Evolutionary conservation across 805 yeast species (phyloP).

Genomic region (Cyberlindnera subsufficiens): DNA sequence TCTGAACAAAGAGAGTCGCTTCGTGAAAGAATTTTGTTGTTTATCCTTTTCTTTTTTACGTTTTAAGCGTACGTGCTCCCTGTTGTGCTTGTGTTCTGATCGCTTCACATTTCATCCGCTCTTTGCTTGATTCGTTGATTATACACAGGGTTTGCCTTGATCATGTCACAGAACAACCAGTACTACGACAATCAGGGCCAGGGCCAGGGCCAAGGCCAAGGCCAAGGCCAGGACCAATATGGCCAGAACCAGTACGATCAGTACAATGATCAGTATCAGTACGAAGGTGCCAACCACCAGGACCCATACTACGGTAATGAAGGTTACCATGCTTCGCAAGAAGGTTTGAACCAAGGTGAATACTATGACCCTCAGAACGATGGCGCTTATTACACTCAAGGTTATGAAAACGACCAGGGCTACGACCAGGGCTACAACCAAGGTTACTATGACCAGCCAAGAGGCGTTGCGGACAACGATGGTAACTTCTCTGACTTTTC

Average conservation of each 20-base stretch:
- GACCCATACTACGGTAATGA: conserved; percentile 33
- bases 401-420: conserved; percentile 33
- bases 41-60: no score
- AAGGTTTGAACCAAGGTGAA: conserved; percentile 23
- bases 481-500: conserved; percentile 66
- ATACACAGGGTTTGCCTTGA: background rate
- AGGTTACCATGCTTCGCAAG: conserved; percentile 28
- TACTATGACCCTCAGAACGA: conserved; percentile 26
- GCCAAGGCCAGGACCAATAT: conserved; percentile 12
- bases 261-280: conserved; percentile 30
- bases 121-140: no score
- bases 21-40: no score
- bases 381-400: conserved; percentile 38
- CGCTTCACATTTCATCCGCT: no score
- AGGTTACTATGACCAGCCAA: conserved; percentile 47
- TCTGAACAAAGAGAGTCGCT: no score
- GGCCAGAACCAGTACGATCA: conserved; percentile 10
- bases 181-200: conserved; percentile 10
- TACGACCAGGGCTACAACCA: conserved; percentile 45
- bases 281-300: conserved; percentile 30
- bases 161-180: conserved; percentile 9
- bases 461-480: conserved; percentile 40
- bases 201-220: conserved; percentile 7
- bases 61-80: no score
- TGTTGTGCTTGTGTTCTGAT: no score